A percentile compares a stretch with the other conserved stretches of the same genome.
Evolutionary conservation across 306 rosid genomes (phyloP).

Genomic region (Glycine tomentella): DNA sequence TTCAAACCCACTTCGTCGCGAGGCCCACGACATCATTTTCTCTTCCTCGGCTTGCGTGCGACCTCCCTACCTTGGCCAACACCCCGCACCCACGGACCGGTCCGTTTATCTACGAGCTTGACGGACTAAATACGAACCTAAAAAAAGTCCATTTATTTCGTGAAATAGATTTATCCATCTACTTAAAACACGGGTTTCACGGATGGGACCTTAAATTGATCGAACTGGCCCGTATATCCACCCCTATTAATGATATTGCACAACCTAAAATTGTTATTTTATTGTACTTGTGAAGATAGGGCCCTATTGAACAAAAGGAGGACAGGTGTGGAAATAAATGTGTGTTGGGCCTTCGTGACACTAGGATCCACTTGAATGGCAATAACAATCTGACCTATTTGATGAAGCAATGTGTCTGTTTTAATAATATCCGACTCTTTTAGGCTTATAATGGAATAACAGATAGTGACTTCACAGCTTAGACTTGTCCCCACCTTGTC

Average conservation of each 20-base stretch:
- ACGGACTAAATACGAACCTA: no score
- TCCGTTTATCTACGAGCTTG: no score
- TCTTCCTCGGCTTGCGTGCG: no score
- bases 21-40: no score
- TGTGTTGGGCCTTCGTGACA: slow-evolving; percentile 58
- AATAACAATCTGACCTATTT: slow-evolving; percentile 43
- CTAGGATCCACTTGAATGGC: slow-evolving; percentile 56
- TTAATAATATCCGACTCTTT: slow-evolving; percentile 52
- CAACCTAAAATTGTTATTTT: slow-evolving; percentile 38
- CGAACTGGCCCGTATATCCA: no score
- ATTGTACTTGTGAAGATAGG: slow-evolving; percentile 54
- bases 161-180: no score
- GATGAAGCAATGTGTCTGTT: slow-evolving; percentile 46
- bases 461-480: slow-evolving; percentile 63
- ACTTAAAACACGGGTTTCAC: no score
- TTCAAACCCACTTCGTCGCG: no score
- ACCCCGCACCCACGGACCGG: no score
- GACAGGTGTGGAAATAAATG: slow-evolving; percentile 47
- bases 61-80: no score
- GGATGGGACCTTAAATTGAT: no score
- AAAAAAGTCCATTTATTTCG: no score
- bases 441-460: slow-evolving; percentile 55
- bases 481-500: slow-evolving; percentile 63
- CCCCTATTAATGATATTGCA: slow-evolving; percentile 40
- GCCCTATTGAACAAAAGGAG: slow-evolving; percentile 46